Evolutionary conservation across 179 eudicot genomes (phyloP).

Genomic region (Dionaea muscipula): DNA sequence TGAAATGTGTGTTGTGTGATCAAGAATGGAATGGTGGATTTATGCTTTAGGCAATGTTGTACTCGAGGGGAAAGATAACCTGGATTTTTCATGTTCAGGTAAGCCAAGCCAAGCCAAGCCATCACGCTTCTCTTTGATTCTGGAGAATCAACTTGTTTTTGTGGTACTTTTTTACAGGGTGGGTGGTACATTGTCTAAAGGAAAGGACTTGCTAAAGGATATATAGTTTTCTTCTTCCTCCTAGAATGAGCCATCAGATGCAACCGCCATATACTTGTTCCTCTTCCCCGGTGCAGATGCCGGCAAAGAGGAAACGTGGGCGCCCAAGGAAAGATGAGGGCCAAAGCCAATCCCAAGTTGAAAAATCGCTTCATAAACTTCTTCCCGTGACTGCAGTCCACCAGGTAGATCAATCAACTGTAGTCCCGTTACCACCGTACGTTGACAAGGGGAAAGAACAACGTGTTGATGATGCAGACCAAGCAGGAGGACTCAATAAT

Average conservation of each 20-base stretch:
- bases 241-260: conserved; percentile 12
- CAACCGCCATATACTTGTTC: conserved; percentile 6
- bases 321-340: conserved; percentile 35
- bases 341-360: conserved; percentile 6
- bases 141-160: too few species aligned
- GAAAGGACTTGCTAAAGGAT: too few species aligned
- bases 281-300: conserved; percentile 13
- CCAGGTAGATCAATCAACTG: conserved; percentile 7
- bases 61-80: too few species aligned
- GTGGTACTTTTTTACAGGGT: too few species aligned
- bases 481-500: conserved; percentile 1
- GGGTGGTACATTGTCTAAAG: too few species aligned
- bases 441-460: conserved; percentile 21
- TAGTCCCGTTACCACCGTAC: not conserved
- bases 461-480: conserved; percentile 9
- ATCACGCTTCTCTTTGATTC: too few species aligned
- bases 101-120: too few species aligned
- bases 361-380: conserved; percentile 6
- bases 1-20: too few species aligned
- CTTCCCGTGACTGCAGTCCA: conserved; percentile 6
- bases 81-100: too few species aligned
- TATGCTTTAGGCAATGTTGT: too few species aligned
- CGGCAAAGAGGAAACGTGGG: conserved; percentile 27
- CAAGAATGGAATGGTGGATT: too few species aligned
- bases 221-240: conserved; percentile 2